phyloP scores from a whole-genome alignment of 2,329 filamentous ascomycete species.

The Myotisia sp. region DNA sequence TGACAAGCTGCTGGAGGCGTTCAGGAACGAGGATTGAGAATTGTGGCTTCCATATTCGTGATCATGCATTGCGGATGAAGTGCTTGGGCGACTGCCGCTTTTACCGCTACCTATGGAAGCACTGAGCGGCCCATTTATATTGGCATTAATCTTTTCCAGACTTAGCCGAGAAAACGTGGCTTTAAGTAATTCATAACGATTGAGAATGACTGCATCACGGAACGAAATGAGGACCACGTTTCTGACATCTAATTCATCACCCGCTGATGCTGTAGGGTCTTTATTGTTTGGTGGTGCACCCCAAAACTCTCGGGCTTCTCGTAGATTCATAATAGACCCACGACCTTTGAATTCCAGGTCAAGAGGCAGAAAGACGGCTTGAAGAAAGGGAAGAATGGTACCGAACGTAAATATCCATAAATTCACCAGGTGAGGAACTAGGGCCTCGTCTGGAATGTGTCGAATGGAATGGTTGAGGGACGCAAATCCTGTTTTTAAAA shows the following conservation, averaged over 20 bases:
- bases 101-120: constrained; percentile 28
- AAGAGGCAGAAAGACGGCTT: constrained; percentile 83
- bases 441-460: constrained; percentile 63
- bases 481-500: constrained; percentile 59
- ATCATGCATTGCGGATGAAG: constrained; percentile 54
- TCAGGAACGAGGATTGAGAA: constrained; percentile 66
- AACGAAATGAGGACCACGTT: constrained; percentile 76
- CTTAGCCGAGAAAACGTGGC: constrained; percentile 78
- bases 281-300: constrained; percentile 48
- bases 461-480: constrained; percentile 73
- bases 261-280: constrained; percentile 17
- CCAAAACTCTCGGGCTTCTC: constrained; percentile 85
- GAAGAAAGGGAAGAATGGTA: constrained; percentile 78
- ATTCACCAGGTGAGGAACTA: constrained; percentile 83
- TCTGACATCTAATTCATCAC: constrained; percentile 65
- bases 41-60: constrained; percentile 60
- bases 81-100: constrained; percentile 46
- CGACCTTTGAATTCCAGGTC: constrained; percentile 85
- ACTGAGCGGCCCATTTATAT: constrained; percentile 28
- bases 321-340: constrained; percentile 60
- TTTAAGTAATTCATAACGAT: constrained; percentile 77
- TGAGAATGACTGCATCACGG: constrained; percentile 75
- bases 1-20: constrained; percentile 43
- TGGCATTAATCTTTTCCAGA: constrained; percentile 57
- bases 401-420: constrained; percentile 92